These are phyloP conservation scores for Cyamopsis tetragonoloba DNA, from an alignment of 306 rosid genomes.

Conservation along the genomic window DNA sequence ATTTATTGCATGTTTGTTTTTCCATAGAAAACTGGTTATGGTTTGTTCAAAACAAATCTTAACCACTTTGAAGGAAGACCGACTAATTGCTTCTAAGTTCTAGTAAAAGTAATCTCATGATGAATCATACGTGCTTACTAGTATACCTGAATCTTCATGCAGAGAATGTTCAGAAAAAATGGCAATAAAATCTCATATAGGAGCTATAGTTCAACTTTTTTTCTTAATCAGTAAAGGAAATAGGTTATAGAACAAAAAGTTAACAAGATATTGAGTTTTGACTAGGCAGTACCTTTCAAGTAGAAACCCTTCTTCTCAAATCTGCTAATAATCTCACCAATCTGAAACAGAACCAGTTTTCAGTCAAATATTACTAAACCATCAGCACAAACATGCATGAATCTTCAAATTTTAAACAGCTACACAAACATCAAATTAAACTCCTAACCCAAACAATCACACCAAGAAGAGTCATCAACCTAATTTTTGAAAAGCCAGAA, in stretches of 20 bases:
- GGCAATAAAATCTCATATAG: not conserved
- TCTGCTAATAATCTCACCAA: constrained; percentile 85
- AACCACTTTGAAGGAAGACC: too few species aligned
- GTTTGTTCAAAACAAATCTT: too few species aligned
- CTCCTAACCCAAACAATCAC: not conserved
- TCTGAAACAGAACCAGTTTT: constrained; percentile 36
- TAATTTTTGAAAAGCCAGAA: not conserved
- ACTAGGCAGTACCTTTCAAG: constrained; percentile 52
- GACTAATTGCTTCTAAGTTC: too few species aligned
- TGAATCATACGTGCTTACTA: too few species aligned
- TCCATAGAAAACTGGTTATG: too few species aligned
- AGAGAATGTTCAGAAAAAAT: not conserved
- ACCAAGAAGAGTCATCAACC: not conserved
- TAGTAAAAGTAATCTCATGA: too few species aligned
- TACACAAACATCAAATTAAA: not conserved
- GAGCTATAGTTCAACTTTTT: too few species aligned
- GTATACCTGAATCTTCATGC: too few species aligned
- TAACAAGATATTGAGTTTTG: not conserved
- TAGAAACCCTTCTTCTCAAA: constrained; percentile 94
- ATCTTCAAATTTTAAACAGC: not conserved
- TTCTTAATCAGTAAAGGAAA: not conserved
- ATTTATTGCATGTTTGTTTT: too few species aligned
- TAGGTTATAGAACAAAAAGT: not conserved
- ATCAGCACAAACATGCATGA: not conserved
- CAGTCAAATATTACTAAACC: not conserved